Percentiles rank a stretch among this genome's conserved stretches.
Evolutionary conservation across 225 moss, liverwort and hornwort genomes (phyloP).

Genomic region (Sphagnum tenellum): DNA sequence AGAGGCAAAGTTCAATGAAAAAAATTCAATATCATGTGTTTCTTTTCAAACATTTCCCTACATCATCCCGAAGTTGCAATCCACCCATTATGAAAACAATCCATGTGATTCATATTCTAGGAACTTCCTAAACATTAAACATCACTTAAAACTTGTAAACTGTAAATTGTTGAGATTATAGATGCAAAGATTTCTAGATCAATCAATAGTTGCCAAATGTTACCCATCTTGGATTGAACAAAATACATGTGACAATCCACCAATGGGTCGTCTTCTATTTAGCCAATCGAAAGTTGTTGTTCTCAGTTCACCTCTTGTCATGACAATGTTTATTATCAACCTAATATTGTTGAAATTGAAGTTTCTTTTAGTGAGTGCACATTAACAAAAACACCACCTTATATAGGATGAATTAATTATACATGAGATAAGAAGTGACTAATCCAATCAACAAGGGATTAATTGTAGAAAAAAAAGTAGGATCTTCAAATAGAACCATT

Average conservation of each 20-base stretch:
- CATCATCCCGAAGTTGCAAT: too few relatives aligned
- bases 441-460: too few relatives aligned
- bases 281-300: constrained; percentile 15
- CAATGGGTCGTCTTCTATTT: constrained; percentile 32
- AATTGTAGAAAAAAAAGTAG: too few relatives aligned
- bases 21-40: constrained; percentile 69
- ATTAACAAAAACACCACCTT: too few relatives aligned
- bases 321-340: too few relatives aligned
- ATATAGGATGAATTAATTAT: too few relatives aligned
- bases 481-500: too few relatives aligned
- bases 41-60: constrained; percentile 83
- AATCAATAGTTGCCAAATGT: constrained; percentile 75
- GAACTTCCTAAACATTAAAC: neutral
- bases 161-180: constrained; percentile 59
- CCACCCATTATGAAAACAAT: too few relatives aligned
- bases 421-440: too few relatives aligned
- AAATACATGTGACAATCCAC: constrained; percentile 44
- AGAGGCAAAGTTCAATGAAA: constrained; percentile 61
- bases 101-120: too few relatives aligned
- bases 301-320: constrained; percentile 22
- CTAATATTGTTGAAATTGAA: too few relatives aligned
- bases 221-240: constrained; percentile 68
- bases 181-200: constrained; percentile 57
- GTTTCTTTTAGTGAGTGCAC: too few relatives aligned
- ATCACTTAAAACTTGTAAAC: constrained; percentile 60